Base-by-base conservation (phyloP, 768 basidiomycete species). In the Lepiota venenata region DNA sequence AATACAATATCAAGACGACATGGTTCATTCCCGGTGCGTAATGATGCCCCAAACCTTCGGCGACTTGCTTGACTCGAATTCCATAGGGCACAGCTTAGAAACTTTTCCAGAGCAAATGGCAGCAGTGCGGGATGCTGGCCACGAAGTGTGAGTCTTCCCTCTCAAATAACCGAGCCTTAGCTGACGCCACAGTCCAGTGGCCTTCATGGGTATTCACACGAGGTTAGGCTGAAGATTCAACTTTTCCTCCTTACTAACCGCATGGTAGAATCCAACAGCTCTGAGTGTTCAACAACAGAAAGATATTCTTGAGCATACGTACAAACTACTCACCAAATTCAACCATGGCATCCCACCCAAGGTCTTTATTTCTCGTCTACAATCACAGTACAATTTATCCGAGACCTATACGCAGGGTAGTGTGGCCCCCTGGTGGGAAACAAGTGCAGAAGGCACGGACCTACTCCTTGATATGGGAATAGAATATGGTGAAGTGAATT, bases 391-490 rank as follows among this genome's bases (percentile, higher is more conserved):
- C 37, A 8, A 22, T 52, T 27, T 14, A 35, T 11, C 11, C n/a
- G n/a, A 12, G 37, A 47, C n/a, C 27, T 3, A 10, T 36, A 11
- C 12, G 18, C 53, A 73, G 68, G 84, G 83, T 37, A 81, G 78
- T 47, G 85, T 87, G 32, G 87, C 87, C 1, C 87, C 87, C 0
- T 91, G 88, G 86, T 91, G 87, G 87, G 88, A 91, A 64, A 81
- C 81, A 2, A 84, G 80, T 66, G 82, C 79, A 57, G 85, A 87
- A 64, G 83, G 83, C 3, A 81, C 81, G 0, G 68, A 79, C 14
- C 71, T 90, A 21, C 69, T 90, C 21, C 75, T 88, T 20, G 83
- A 85, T 36, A 83, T 84, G 58, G 88, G 88, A 0, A 85, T 91
- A 42, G 78, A 87, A 71, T 90, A 91, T 61, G 87, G 84, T 84